phyloP scores from a whole-genome alignment of 345 rosid genomes.

The Syzygium oleosum region DNA sequence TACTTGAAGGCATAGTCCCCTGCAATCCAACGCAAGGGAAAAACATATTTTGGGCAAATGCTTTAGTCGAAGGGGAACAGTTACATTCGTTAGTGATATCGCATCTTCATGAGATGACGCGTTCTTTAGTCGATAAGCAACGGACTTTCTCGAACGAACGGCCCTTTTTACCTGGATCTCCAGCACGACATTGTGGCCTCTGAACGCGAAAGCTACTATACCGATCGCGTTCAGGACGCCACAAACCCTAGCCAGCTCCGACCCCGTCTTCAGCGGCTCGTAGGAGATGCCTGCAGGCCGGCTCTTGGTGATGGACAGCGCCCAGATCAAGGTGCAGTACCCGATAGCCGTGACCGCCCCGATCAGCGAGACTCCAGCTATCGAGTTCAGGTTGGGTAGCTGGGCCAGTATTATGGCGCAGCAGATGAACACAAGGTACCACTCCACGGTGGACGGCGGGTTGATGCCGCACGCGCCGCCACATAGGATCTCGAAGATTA shows the following conservation, averaged over 20 bases:
- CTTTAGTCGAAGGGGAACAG: neutral
- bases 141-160: neutral
- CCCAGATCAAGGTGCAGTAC: conserved; percentile 45
- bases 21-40: conserved; percentile 1
- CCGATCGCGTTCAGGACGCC: conserved; percentile 36
- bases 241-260: conserved; percentile 10
- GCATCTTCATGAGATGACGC: neutral
- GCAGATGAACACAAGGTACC: conserved; percentile 41
- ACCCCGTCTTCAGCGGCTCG: conserved; percentile 9
- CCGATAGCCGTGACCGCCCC: conserved; percentile 52
- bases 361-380: conserved; percentile 50
- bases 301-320: conserved; percentile 15
- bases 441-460: conserved; percentile 22
- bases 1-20: conserved; percentile 60
- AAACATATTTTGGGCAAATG: neutral
- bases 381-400: conserved; percentile 58
- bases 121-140: neutral
- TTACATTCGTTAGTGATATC: neutral
- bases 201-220: conserved; percentile 44
- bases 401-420: conserved; percentile 35
- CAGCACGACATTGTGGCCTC: conserved; percentile 61
- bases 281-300: conserved; percentile 21
- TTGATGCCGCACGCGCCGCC: conserved; percentile 13
- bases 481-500: conserved; percentile 28
- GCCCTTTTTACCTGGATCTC: conserved; percentile 39